Evolutionary conservation across 371 early-diverging fungal genomes (phyloP).

Genomic region (Apophysomyces elegans): DNA sequence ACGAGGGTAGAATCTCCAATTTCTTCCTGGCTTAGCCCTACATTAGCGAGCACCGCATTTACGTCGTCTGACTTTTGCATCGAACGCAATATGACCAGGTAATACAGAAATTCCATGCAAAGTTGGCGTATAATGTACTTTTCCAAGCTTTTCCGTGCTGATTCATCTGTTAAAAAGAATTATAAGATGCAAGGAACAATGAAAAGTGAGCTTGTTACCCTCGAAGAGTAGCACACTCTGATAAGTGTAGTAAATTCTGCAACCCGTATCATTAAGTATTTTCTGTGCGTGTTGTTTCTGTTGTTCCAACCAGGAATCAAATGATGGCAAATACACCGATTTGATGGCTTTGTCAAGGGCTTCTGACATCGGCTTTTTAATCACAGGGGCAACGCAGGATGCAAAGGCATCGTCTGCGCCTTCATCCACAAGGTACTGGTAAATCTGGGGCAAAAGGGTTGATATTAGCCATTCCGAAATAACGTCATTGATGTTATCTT

Average conservation of each 20-base stretch:
- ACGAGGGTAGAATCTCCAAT: slow-evolving; percentile 4
- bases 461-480: no score
- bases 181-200: not conserved
- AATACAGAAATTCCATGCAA: slow-evolving; percentile 25
- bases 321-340: slow-evolving; percentile 21
- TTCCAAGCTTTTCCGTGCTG: slow-evolving; percentile 25
- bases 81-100: slow-evolving; percentile 10
- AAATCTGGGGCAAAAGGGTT: slow-evolving; percentile 10
- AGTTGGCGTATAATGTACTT: slow-evolving; percentile 31
- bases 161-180: slow-evolving; percentile 17
- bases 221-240: slow-evolving; percentile 20
- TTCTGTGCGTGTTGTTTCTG: not conserved
- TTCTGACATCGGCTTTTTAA: slow-evolving; percentile 22
- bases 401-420: slow-evolving; percentile 20
- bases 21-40: slow-evolving; percentile 8
- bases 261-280: not conserved
- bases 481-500: not conserved
- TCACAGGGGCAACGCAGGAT: slow-evolving; percentile 7
- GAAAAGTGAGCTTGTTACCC: slow-evolving; percentile 14
- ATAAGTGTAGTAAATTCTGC: slow-evolving; percentile 14
- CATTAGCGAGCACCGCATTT: not conserved
- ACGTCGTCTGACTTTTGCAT: slow-evolving; percentile 16
- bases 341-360: slow-evolving; percentile 19
- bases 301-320: slow-evolving; percentile 1
- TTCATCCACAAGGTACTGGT: slow-evolving; percentile 13